Evolutionary conservation across 1,139 yeast genomes (phyloP).

Genomic region (Taiozyma onychis): DNA sequence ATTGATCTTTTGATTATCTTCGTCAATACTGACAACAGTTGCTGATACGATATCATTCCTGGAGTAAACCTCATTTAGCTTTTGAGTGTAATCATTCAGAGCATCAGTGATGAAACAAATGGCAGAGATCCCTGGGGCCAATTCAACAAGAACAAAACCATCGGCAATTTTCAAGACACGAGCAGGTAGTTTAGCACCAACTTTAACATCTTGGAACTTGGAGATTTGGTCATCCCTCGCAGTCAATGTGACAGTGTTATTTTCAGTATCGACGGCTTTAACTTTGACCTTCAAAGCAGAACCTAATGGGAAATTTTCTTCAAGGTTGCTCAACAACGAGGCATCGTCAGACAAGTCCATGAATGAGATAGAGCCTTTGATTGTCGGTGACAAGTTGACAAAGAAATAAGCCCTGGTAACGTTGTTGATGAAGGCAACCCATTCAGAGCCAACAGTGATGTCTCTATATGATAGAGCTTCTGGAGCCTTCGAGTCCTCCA

Average conservation of each 20-base stretch:
- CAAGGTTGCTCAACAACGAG: constrained; percentile 44
- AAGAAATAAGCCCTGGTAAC: constrained; percentile 54
- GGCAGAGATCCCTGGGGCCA: constrained; percentile 59
- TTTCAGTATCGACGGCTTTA: constrained; percentile 47
- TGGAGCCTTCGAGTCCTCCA: constrained; percentile 25
- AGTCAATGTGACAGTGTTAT: constrained; percentile 43
- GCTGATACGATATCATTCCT: constrained; percentile 58
- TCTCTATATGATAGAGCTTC: constrained; percentile 42
- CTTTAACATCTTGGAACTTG: constrained; percentile 45
- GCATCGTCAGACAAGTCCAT: constrained; percentile 60
- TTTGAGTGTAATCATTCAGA: constrained; percentile 58
- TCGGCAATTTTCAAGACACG: constrained; percentile 59
- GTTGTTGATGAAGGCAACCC: constrained; percentile 64
- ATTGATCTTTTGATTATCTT: constrained; percentile 49
- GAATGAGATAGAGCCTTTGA: constrained; percentile 63
- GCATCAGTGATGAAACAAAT: constrained; percentile 75
- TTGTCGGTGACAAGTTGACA: constrained; percentile 64
- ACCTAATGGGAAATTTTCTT: constrained; percentile 61
- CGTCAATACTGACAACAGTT: constrained; percentile 50
- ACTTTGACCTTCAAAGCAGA: constrained; percentile 60
- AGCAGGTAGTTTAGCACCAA: constrained; percentile 61
- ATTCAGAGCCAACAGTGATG: constrained; percentile 44
- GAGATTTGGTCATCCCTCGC: constrained; percentile 41
- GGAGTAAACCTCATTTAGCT: constrained; percentile 46
- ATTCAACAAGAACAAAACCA: constrained; percentile 58